Percentiles rank a stretch among this genome's conserved stretches.
Evolutionary conservation across 2,329 filamentous ascomycete species (phyloP).

Genomic region (Pyrenochaeta sp.): DNA sequence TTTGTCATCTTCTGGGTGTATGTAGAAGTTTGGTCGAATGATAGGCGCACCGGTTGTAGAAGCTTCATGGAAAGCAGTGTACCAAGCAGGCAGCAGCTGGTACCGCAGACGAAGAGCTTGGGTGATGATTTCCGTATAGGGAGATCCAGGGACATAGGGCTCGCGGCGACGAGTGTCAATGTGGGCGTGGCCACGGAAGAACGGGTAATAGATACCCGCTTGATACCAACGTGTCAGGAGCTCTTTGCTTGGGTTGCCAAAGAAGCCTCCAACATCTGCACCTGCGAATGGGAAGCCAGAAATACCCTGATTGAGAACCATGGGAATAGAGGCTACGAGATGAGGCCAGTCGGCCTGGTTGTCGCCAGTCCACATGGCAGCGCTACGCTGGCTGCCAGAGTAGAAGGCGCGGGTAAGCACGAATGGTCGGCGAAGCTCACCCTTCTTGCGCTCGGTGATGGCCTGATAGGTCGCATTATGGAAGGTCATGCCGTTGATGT

Average conservation of each 20-base stretch:
- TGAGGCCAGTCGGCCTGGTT: constrained; percentile 95
- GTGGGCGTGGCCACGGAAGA: constrained; percentile 96
- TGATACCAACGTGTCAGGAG: constrained; percentile 96
- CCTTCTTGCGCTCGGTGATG: constrained; percentile 83
- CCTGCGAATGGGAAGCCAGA: constrained; percentile 93
- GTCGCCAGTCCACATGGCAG: constrained; percentile 99
- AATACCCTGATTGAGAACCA: constrained; percentile 92
- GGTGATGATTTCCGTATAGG: constrained; percentile 85
- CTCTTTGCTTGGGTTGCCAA: constrained; percentile 94
- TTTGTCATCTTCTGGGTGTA: constrained; percentile 83
- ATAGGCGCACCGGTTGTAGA: constrained; percentile 85
- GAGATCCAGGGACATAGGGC: constrained; percentile 86
- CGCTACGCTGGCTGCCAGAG: constrained; percentile 85
- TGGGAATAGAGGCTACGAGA: constrained; percentile 86
- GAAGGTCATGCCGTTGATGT: constrained; percentile 93
- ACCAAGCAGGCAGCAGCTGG: constrained; percentile 89
- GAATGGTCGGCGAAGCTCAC: constrained; percentile 86
- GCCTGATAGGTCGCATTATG: constrained; percentile 93
- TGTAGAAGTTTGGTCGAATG: constrained; percentile 90
- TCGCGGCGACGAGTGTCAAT: constrained; percentile 95
- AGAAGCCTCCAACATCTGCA: constrained; percentile 97
- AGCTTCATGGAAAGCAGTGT: constrained; percentile 94
- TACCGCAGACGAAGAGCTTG: constrained; percentile 89
- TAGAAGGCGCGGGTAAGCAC: constrained; percentile 93
- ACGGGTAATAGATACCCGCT: constrained; percentile 94